These are phyloP conservation scores for Lachnellula arida DNA, from an alignment of 2,329 filamentous ascomycete species.

Conservation along the genomic window DNA sequence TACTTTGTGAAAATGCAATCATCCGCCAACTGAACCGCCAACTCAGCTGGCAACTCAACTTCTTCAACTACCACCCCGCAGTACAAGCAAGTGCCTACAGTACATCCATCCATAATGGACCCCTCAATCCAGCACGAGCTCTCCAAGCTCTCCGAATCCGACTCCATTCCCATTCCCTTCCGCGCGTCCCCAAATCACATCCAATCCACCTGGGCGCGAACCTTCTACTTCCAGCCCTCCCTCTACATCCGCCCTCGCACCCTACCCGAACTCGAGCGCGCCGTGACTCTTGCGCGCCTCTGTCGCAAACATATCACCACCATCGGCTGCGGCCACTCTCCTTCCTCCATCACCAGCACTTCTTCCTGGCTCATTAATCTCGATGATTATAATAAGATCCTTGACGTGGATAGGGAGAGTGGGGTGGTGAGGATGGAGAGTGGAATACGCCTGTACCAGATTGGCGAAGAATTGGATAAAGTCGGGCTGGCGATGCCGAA, in stretches of 20 bases:
- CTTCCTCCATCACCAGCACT: slow-evolving; percentile 86
- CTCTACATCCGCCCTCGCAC: slow-evolving; percentile 83
- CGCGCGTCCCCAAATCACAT: slow-evolving; percentile 66
- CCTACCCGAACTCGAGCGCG: slow-evolving; percentile 76
- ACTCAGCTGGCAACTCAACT: too few relatives aligned
- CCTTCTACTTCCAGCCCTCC: slow-evolving; percentile 84
- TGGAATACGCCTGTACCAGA: slow-evolving; percentile 75
- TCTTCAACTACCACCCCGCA: too few relatives aligned
- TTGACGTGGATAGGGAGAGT: slow-evolving; percentile 62
- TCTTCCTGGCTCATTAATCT: slow-evolving; percentile 94
- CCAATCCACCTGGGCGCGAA: slow-evolving; percentile 93
- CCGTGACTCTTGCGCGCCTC: slow-evolving; percentile 72
- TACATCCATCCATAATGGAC: slow-evolving; percentile 31
- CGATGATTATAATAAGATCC: slow-evolving; percentile 71
- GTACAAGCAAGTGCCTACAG: too few relatives aligned
- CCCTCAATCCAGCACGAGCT: slow-evolving; percentile 49
- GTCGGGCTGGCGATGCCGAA: slow-evolving; percentile 83
- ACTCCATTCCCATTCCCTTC: slow-evolving; percentile 59
- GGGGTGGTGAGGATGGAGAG: slow-evolving; percentile 73
- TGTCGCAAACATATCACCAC: slow-evolving; percentile 79
- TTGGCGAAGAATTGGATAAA: slow-evolving; percentile 70
- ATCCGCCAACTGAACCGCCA: too few relatives aligned
- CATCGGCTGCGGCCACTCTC: slow-evolving; percentile 89
- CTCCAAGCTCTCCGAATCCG: slow-evolving; percentile 51
- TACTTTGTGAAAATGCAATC: too few relatives aligned